These are phyloP conservation scores for Aspergillus niger DNA, from an alignment of 2,329 filamentous ascomycete species.

Conservation along the genomic window DNA sequence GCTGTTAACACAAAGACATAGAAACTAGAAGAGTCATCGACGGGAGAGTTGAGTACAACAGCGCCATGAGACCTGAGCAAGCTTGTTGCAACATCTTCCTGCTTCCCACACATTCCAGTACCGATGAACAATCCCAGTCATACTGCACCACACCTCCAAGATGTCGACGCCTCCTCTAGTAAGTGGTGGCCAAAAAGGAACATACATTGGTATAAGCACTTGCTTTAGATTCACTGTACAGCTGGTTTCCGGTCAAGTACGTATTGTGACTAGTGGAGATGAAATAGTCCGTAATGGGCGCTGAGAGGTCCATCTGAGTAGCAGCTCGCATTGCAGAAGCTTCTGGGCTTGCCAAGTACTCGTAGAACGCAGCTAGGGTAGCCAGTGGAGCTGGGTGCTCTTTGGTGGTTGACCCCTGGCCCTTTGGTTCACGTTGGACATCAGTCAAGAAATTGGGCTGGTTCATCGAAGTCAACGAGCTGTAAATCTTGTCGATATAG, in stretches of 20 bases:
- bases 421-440: slow-evolving; percentile 24
- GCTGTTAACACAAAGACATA: not conserved
- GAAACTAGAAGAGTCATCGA: not conserved
- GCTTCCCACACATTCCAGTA: too few relatives aligned
- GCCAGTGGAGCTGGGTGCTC: slow-evolving; percentile 21
- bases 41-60: too few relatives aligned
- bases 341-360: slow-evolving; percentile 51
- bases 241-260: slow-evolving; percentile 83
- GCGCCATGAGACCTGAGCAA: too few relatives aligned
- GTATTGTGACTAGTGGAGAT: slow-evolving; percentile 96
- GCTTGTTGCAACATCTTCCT: too few relatives aligned
- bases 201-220: slow-evolving; percentile 75
- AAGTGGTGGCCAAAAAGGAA: slow-evolving; percentile 15
- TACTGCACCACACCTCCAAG: too few relatives aligned
- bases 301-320: slow-evolving; percentile 59
- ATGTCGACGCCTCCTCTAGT: too few relatives aligned
- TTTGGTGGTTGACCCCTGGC: not conserved
- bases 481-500: slow-evolving; percentile 40
- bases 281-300: slow-evolving; percentile 83
- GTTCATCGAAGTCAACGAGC: slow-evolving; percentile 26
- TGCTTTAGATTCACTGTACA: slow-evolving; percentile 73
- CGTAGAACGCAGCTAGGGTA: slow-evolving; percentile 48
- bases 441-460: slow-evolving; percentile 27
- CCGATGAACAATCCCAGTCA: too few relatives aligned
- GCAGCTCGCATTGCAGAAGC: slow-evolving; percentile 46